phyloP scores from a whole-genome alignment of 352 stramenopile species.

The Peronospora belbahrii region DNA sequence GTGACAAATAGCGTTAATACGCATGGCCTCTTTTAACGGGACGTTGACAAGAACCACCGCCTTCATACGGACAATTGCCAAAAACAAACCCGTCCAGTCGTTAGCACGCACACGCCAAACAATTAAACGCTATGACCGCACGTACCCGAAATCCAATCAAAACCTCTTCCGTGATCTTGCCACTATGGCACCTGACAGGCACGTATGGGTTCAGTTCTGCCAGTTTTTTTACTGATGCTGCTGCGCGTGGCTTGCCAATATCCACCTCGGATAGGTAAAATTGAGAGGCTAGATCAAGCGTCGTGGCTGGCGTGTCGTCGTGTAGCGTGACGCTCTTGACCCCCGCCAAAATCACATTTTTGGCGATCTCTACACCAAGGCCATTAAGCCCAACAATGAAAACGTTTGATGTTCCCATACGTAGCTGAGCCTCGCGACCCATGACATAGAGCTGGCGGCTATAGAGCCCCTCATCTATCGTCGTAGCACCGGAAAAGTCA shows the following conservation, averaged over 20 bases:
- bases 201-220: constrained; percentile 98
- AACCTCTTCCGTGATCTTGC: constrained; percentile 64
- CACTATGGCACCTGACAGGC: constrained; percentile 55
- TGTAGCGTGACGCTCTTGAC: constrained; percentile 93
- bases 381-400: constrained; percentile 94
- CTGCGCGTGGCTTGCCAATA: constrained; percentile 80
- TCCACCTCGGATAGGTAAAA: constrained; percentile 93
- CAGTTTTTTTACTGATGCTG: constrained; percentile 84
- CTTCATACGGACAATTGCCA: constrained; percentile 17
- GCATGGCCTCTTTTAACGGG: constrained; percentile 53
- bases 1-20: constrained; percentile 84
- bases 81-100: neutral
- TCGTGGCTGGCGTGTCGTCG: constrained; percentile 82
- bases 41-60: constrained; percentile 83
- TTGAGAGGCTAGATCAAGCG: constrained; percentile 90
- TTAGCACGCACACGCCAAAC: neutral
- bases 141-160: constrained; percentile 64
- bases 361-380: constrained; percentile 95
- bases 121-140: neutral
- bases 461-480: constrained; percentile 84
- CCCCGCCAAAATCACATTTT: constrained; percentile 97
- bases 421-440: constrained; percentile 96
- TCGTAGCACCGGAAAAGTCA: constrained; percentile 33
- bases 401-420: constrained; percentile 93
- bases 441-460: constrained; percentile 98